Evolutionary conservation across 1,284 basidiomycete species (phyloP), one percentile per base, ranked within the genome.

Genomic region (Somion occarium): DNA sequence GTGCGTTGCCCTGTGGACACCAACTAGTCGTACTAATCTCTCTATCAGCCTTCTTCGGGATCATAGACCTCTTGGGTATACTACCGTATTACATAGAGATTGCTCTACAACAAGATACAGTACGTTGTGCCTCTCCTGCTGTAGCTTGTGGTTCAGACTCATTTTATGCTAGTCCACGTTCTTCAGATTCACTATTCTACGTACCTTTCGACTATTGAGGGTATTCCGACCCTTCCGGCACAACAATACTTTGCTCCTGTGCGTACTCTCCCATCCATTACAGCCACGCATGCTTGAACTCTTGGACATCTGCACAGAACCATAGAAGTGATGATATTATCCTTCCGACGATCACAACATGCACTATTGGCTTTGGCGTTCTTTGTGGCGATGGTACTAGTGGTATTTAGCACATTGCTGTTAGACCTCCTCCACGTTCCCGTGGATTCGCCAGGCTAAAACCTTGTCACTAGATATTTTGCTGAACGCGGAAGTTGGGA

Each of bases 261-360:
- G 63, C 55, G 85, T 72, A 15, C 12, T 26, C 13, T 23, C 12
- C 18, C 24, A 19, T 38, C 3, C 49, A n/a, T n/a, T n/a, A n/a
- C n/a, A n/a, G n/a, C n/a, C n/a, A n/a, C n/a, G n/a, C n/a, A n/a
- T n/a, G 13, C 18, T 15, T 23, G 41, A 13, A 22, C 5, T 23
- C 23, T 15, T 24, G 12, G 51, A 51, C 38, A 55, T 53, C 37
- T 54, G 46, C 20, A 37, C 23, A 89, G 85, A 49, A 94, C 92
- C 0, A 94, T 94, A 53, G 91, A 94, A 72, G 91, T 94, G 59
- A 94, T 94, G 91, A 92, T 88, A 64, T 78, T 94, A 30, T 85
- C 90, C n/a, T 85, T 93, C 38, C 78, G 85, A 49, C 75, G 89
- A 53, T 93, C 90, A 0, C 86, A 91, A 62, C 89, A 95, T 59